Evolutionary conservation across 2,329 filamentous ascomycete species (phyloP).

Genomic region (Bipolaris oryzae): DNA sequence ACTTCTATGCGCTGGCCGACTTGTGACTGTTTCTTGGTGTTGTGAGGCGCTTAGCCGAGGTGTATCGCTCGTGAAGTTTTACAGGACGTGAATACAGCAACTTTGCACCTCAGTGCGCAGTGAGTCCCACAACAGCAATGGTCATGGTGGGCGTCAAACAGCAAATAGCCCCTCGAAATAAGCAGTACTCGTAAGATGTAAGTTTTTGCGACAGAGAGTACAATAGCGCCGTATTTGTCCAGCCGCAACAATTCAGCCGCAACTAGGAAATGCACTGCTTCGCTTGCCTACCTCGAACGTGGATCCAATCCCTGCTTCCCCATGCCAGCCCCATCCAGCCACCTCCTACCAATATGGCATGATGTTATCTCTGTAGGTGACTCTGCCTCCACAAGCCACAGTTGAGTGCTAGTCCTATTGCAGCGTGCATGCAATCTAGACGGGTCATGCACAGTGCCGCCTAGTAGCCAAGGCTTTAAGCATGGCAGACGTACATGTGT

Average conservation of each 20-base stretch:
- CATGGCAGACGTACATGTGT: conserved; percentile 5
- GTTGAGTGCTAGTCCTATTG: conserved; percentile 3
- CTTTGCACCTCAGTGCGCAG: neutral
- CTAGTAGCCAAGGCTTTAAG: conserved; percentile 8
- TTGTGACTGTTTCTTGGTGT: conserved; percentile 1
- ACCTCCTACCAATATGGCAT: neutral
- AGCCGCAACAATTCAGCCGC: conserved; percentile 8
- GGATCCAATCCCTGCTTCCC: neutral
- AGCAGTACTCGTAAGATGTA: neutral
- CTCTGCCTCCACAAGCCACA: neutral
- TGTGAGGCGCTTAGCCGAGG: neutral
- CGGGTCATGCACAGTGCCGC: neutral
- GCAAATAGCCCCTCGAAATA: neutral
- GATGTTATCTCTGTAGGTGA: neutral
- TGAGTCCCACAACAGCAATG: neutral
- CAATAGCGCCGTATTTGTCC: neutral
- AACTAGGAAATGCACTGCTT: neutral
- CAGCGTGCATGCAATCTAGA: neutral
- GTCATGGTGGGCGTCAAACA: neutral
- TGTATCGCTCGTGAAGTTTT: neutral
- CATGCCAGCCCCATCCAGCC: neutral
- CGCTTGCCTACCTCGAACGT: conserved; percentile 2
- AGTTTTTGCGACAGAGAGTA: neutral
- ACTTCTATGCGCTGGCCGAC: neutral
- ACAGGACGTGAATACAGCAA: neutral